Evolutionary conservation across 345 rosid genomes (phyloP).

Genomic region (Aegle marmelos): DNA sequence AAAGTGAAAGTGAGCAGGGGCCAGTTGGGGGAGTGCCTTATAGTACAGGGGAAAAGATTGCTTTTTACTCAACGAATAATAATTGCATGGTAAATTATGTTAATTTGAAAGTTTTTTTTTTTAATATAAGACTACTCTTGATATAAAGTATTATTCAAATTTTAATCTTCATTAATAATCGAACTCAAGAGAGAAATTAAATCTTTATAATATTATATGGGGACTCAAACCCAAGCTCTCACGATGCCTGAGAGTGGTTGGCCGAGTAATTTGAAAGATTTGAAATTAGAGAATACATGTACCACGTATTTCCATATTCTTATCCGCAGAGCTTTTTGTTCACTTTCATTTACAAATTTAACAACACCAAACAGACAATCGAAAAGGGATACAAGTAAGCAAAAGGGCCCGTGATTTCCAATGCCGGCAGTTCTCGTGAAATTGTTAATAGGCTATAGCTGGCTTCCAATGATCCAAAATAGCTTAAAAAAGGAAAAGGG

Average conservation of each 20-base stretch:
- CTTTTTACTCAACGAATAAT: not conserved
- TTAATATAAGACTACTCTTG: too few species aligned
- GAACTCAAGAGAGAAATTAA: too few species aligned
- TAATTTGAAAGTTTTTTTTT: too few species aligned
- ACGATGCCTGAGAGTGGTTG: too few species aligned
- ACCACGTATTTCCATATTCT: not conserved
- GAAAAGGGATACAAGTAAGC: not conserved
- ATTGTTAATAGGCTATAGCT: not conserved
- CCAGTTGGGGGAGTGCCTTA: not conserved
- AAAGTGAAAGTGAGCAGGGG: not conserved
- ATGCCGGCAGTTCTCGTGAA: not conserved
- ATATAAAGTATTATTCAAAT: too few species aligned
- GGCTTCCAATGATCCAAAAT: not conserved
- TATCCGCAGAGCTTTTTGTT: not conserved
- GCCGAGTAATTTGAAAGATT: too few species aligned
- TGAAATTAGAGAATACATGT: not conserved
- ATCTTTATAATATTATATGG: too few species aligned
- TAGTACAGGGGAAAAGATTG: not conserved
- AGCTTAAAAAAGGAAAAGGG: too few species aligned
- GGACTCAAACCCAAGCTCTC: too few species aligned
- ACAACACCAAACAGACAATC: not conserved
- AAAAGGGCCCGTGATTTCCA: not conserved
- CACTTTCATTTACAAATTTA: conserved; percentile 1
- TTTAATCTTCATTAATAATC: too few species aligned
- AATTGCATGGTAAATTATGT: not conserved